Evolutionary conservation across 495 filamentous ascomycete species (phyloP), one percentile per base, ranked within the genome.

Genomic region (Penicillium psychrofluorescens): DNA sequence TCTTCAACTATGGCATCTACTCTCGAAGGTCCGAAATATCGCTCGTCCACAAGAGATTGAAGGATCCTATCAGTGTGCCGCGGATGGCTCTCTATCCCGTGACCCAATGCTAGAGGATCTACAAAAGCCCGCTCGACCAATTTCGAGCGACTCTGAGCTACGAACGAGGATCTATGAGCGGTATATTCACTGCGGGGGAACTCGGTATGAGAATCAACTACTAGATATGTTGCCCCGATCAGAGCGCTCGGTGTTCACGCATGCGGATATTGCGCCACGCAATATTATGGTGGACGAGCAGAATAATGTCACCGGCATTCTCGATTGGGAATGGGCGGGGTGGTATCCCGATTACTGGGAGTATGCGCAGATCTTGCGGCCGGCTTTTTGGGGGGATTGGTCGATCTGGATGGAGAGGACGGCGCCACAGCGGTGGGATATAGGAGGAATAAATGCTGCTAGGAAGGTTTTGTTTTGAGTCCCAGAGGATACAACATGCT

Each of bases 261-360:
- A 61, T 41, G 55, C 29, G 0, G 57, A 61, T 44, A 51, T 61
- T 38, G 52, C 60, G 27, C 50, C 57, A 15, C 51, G 59, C 1
- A 61, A 61, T 53, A 61, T 76, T 22, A 51, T 74, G 41, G 57
- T 75, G 1, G 57, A 71, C 45, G 47, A 63, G 28, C 27, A 49
- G 28, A 44, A 54, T 14, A 53, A 41, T 7, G 59, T 75, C 40
- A 67, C 57, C 0, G 70, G 55, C 10, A 46, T 77, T 29, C 38
- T 76, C 0, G 69, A 72, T 44, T 73, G 71, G 72, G 70, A 75
- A 54, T 50, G 11, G 16, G 59, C 67, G 27, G 70, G 70, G 2
- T 75, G 70, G 71, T 73, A 67, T 54, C 67, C 72, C 2, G 67
- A 70, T 3, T 73, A 72, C 45, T 75, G 68, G 72, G 73, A 75